Conservation (phyloP, 352 stramenopile species). For the Peronospora farinosa region DNA sequence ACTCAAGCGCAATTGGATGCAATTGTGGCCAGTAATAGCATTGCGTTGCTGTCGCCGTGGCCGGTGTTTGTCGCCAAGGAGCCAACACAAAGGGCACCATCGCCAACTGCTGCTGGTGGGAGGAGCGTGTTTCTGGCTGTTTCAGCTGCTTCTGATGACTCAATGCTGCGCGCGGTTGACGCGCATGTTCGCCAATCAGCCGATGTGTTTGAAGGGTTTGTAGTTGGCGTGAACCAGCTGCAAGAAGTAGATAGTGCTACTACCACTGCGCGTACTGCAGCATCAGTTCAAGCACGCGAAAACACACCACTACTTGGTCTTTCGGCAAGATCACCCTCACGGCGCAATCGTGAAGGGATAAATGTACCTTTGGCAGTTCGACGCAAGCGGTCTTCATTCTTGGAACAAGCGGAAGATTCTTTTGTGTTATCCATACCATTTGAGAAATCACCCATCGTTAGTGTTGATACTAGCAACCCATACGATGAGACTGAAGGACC, state of each 20-base stretch:
- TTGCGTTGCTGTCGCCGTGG: constrained; percentile 60
- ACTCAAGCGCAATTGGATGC: constrained; percentile 60
- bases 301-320: constrained; percentile 50
- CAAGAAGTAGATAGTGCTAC: constrained; percentile 32
- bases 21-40: constrained; percentile 50
- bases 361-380: constrained; percentile 35
- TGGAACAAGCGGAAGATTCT: constrained; percentile 63
- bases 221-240: constrained; percentile 76
- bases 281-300: constrained; percentile 34
- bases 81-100: constrained; percentile 13
- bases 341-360: constrained; percentile 15
- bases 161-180: constrained; percentile 58
- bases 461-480: constrained; percentile 6
- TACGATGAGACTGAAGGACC: constrained; percentile 18
- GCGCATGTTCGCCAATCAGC: constrained; percentile 37
- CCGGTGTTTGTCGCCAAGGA: constrained; percentile 76
- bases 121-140: constrained; percentile 79
- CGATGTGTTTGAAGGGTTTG: constrained; percentile 72
- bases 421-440: constrained; percentile 81
- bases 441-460: constrained; percentile 31
- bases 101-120: constrained; percentile 19
- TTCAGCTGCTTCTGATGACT: constrained; percentile 70
- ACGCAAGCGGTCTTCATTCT: constrained; percentile 61
- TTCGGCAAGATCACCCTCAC: constrained; percentile 18
- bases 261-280: not conserved